These are phyloP conservation scores for Apocynum venetum DNA, from an alignment of 257 asterid species.

Conservation along the genomic window DNA sequence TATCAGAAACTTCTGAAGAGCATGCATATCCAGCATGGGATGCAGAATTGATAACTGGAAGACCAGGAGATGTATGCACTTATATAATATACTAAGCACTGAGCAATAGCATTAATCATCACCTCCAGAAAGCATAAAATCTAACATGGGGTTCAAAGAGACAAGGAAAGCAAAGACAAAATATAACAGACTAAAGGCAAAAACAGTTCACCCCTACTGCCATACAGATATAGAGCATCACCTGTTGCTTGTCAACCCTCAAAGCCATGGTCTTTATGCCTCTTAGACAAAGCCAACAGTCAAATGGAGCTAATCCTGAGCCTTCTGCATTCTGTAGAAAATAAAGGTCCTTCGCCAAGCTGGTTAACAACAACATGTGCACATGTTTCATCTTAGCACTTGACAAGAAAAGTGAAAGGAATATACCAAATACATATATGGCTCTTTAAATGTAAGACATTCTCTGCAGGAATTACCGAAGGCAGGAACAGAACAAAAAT, in stretches of 20 bases:
- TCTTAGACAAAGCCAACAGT: slow-evolving; percentile 96
- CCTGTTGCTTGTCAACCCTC: slow-evolving; percentile 94
- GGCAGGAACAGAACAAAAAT: background rate
- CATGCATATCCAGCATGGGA: background rate
- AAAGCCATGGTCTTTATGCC: slow-evolving; percentile 86
- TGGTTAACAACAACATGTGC: slow-evolving; percentile 22
- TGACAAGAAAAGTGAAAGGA: too few species aligned
- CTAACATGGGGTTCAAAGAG: background rate
- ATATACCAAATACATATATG: background rate
- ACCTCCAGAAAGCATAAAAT: background rate
- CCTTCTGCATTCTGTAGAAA: slow-evolving; percentile 96
- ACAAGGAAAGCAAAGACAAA: background rate
- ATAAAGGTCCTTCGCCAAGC: slow-evolving; percentile 69
- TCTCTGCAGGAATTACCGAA: background rate
- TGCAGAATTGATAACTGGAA: background rate
- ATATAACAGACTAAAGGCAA: background rate
- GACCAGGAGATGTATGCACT: background rate
- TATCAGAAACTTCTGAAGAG: background rate
- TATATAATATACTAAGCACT: background rate
- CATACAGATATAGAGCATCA: slow-evolving; percentile 4
- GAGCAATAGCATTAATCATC: background rate
- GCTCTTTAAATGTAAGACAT: background rate
- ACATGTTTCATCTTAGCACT: background rate
- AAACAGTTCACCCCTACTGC: background rate
- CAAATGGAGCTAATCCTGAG: slow-evolving; percentile 89